A percentile compares a stretch with the other conserved stretches of the same genome.
Evolutionary conservation across 495 filamentous ascomycete species (phyloP).

Genomic region (Staphylotrichum tortipilum): DNA sequence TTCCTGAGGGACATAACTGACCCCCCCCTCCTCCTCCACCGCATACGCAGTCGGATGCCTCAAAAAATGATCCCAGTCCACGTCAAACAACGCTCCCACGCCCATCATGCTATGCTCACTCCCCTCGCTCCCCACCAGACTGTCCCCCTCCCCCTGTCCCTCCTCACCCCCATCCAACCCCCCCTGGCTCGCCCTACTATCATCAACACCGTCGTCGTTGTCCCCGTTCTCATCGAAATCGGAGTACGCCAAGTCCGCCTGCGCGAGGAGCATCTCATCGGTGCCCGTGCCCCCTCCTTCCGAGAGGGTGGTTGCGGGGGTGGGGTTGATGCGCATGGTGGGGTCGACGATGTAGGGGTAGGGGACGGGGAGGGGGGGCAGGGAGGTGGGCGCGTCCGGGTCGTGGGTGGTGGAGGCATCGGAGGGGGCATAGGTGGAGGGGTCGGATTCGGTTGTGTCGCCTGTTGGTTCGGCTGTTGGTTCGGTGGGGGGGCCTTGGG

Average conservation of each 20-base stretch:
- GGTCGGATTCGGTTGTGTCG: no score
- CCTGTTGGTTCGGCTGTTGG: no score
- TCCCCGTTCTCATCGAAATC: background rate
- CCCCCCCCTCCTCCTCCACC: background rate
- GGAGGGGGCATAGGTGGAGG: no score
- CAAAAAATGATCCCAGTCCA: slow-evolving; percentile 6
- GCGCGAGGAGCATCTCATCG: slow-evolving; percentile 4
- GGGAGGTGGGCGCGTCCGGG: no score
- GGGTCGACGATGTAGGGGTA: background rate
- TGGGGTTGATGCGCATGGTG: background rate
- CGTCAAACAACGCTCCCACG: background rate
- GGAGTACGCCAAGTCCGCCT: slow-evolving; percentile 1
- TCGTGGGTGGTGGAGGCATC: no score
- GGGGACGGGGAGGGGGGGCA: background rate
- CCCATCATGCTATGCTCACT: background rate
- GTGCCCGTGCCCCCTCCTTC: background rate
- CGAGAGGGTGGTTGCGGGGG: background rate
- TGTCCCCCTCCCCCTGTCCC: background rate
- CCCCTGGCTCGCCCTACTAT: background rate
- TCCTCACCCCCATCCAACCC: background rate
- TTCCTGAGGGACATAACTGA: background rate
- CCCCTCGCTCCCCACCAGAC: background rate
- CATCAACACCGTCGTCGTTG: background rate
- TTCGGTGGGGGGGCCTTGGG: no score
- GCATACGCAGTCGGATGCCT: background rate